Evolutionary conservation across 345 rosid species (phyloP), one percentile per base, ranked within the genome.

Genomic region (Mallotus nudiflorus): DNA sequence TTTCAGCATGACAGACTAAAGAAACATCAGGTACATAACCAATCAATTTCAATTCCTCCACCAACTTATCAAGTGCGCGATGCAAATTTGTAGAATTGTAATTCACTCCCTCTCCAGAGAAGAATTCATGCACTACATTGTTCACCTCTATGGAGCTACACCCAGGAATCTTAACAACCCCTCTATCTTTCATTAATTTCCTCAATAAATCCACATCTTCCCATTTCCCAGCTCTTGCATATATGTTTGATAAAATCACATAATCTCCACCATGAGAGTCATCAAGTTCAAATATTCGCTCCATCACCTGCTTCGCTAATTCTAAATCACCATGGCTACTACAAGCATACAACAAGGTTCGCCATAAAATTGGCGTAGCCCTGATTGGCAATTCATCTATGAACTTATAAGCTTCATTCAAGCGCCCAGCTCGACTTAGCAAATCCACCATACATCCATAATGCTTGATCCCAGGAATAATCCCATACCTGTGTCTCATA

Each of bases 191-290:
- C 95, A 90, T 90, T 70, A 81, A 44, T 69, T 81, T 88, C 71
- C 91, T 85, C 40, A 87, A 28, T 22, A 51, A 73, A 73, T 90
- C 85, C 28, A 88, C 93, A n/a, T 81, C 74, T 65, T 88, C 88
- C 96, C 93, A 92, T 79, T 79, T 85, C 68, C 84, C 86, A 29
- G 82, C 81, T 81, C 88, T 80, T 6, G 93, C 95, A 73, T 74
- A 88, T 68, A 92, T 74, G 80, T 92, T 92, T 15, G 88, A 82
- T 60, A 81, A 27, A 9, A 78, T 45, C 14, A 78, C 56, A 28
- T 82, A 82, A 70, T 82, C 82, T 70, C 84, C 88, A 9, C 75
- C 51, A 24, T 73, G 60, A n/a, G 74, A 74, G 35, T 78, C 79
- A 60, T 76, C 79, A 9, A 75, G 29, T 52, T 79, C 75, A 54